A percentile compares a stretch with the other conserved stretches of the same genome.
Conservation (phyloP, 1,139 yeast genomes). For the Nakaseomyces glabratus region DNA sequence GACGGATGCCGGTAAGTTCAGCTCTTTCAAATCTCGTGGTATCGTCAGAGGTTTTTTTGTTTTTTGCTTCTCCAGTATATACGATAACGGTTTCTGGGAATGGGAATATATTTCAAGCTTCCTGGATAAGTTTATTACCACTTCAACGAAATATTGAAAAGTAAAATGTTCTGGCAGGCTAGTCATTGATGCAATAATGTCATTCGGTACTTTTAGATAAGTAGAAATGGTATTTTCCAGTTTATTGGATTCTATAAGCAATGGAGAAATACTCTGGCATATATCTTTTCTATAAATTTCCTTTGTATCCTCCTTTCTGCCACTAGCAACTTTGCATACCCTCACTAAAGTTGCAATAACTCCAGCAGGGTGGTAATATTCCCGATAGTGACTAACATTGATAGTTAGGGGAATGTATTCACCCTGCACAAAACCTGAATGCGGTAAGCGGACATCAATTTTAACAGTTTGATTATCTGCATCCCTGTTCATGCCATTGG, state of each 20-base stretch:
- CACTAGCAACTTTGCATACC: conserved; percentile 66
- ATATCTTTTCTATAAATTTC: conserved; percentile 82
- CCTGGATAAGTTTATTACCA: conserved; percentile 58
- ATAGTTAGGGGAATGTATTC: conserved; percentile 68
- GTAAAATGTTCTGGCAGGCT: conserved; percentile 60
- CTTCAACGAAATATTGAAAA: conserved; percentile 80
- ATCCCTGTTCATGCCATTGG: conserved; percentile 16
- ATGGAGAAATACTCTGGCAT: conserved; percentile 66
- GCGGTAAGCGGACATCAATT: conserved; percentile 51
- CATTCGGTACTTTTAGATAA: conserved; percentile 66
- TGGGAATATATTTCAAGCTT: conserved; percentile 32
- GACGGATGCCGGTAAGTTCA: neutral
- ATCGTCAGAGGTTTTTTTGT: neutral
- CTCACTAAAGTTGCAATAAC: conserved; percentile 72
- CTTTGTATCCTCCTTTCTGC: conserved; percentile 47
- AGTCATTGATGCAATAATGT: conserved; percentile 74
- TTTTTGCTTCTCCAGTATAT: neutral
- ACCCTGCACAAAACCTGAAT: conserved; percentile 68
- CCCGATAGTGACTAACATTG: conserved; percentile 57
- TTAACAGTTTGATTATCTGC: conserved; percentile 33
- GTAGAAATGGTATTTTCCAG: conserved; percentile 52
- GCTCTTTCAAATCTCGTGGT: too few species aligned
- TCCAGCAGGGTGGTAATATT: conserved; percentile 65
- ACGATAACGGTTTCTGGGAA: neutral
- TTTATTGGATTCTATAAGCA: conserved; percentile 66